Percentiles rank a stretch among this genome's conserved stretches.
These are phyloP conservation scores for Medicago arabica DNA, from an alignment of 306 rosid genomes.

Conservation along the genomic window DNA sequence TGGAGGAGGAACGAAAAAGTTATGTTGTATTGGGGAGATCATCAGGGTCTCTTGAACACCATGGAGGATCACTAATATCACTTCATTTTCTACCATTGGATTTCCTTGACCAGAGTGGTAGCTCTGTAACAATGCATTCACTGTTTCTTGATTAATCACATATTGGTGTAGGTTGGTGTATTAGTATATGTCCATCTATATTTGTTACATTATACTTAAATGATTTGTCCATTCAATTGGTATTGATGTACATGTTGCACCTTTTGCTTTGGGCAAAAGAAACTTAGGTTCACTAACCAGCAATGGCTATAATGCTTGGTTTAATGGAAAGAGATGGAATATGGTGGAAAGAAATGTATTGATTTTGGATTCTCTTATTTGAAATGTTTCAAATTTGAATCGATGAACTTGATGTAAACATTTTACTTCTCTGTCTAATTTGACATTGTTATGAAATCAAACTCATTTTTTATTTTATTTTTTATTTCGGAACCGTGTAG, in stretches of 20 bases:
- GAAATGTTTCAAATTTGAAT: not conserved
- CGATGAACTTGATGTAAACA: not conserved
- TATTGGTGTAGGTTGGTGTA: constrained; percentile 16
- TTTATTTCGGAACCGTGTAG: not conserved
- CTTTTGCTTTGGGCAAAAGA: not conserved
- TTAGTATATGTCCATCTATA: constrained; percentile 5
- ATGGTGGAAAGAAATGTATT: not conserved
- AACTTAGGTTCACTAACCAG: not conserved
- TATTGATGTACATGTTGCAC: too few species aligned
- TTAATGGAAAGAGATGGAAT: not conserved
- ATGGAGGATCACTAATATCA: not conserved
- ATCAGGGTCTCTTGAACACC: not conserved
- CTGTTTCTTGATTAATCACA: not conserved
- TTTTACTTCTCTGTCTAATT: not conserved
- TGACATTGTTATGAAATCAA: not conserved
- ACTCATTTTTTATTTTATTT: not conserved
- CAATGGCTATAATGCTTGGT: not conserved
- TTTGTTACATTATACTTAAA: constrained; percentile 14
- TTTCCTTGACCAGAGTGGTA: not conserved
- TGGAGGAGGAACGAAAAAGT: not conserved
- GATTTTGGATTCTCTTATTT: constrained; percentile 2
- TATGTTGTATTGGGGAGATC: not conserved
- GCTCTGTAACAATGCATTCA: not conserved
- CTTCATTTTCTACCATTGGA: not conserved
- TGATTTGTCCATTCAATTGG: too few species aligned